phyloP scores from a whole-genome alignment of 2,329 filamentous ascomycete species.

The Amphichorda felina region DNA sequence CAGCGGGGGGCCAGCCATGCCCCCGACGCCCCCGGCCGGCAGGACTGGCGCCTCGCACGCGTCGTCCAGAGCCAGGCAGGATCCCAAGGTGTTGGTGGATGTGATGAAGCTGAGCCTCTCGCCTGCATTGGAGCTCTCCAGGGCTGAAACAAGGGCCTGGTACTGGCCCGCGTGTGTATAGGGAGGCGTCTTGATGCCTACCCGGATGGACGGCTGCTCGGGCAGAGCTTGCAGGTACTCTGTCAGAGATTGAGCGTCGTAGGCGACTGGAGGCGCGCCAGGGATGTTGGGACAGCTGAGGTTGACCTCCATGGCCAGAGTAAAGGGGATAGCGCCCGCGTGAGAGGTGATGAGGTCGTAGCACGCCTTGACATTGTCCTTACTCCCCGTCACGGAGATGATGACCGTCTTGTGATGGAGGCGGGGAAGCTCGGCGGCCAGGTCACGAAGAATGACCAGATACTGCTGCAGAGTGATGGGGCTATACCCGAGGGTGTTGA shows the following conservation, averaged over 20 bases:
- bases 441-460: conserved; percentile 39
- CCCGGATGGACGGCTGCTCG: conserved; percentile 19
- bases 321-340: conserved; percentile 26
- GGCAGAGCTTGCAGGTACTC: conserved; percentile 42
- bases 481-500: conserved; percentile 69
- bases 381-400: conserved; percentile 57
- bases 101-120: conserved; percentile 52
- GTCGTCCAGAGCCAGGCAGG: conserved; percentile 43
- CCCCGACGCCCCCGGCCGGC: conserved; percentile 41
- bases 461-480: conserved; percentile 49
- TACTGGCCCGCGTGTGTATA: conserved; percentile 64
- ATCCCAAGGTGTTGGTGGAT: conserved; percentile 61
- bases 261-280: conserved; percentile 57
- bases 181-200: conserved; percentile 64
- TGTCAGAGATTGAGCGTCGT: conserved; percentile 36
- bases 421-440: conserved; percentile 15
- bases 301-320: conserved; percentile 63
- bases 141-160: conserved; percentile 36
- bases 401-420: conserved; percentile 45
- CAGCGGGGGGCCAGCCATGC: conserved; percentile 59
- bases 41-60: conserved; percentile 25
- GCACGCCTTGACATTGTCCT: conserved; percentile 42
- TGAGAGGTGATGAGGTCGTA: conserved; percentile 33
- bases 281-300: conserved; percentile 69
- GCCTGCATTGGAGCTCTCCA: conserved; percentile 21